Conservation (phyloP, 2,329 filamentous ascomycete genomes). For the Aspergillus nomiae region DNA sequence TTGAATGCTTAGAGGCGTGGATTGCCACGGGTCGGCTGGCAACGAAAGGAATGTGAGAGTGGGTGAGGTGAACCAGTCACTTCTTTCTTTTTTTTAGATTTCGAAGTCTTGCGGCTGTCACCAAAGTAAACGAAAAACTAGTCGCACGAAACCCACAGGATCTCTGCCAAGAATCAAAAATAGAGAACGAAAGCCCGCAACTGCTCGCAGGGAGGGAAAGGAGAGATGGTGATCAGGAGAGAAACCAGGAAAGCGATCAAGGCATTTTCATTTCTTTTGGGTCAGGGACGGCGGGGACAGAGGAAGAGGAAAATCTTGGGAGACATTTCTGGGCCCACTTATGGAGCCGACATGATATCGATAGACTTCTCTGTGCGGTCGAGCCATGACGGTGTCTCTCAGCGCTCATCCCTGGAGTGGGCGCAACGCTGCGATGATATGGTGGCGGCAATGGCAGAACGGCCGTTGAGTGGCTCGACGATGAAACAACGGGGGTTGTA, state of each 20-base stretch:
- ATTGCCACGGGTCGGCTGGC: conserved; percentile 19
- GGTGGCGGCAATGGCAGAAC: neutral
- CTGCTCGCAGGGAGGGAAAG: neutral
- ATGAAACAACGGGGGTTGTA: conserved; percentile 4
- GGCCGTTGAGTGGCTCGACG: neutral
- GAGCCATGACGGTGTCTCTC: neutral
- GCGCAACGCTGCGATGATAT: neutral
- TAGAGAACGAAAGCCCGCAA: neutral
- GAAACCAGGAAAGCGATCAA: neutral
- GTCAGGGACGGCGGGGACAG: neutral
- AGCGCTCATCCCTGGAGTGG: neutral
- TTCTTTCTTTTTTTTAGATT: neutral
- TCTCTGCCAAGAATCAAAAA: neutral
- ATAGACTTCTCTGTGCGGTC: neutral
- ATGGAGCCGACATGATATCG: neutral
- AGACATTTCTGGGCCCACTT: neutral
- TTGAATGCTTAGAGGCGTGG: conserved; percentile 2
- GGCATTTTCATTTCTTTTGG: neutral
- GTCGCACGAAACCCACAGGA: conserved; percentile 9
- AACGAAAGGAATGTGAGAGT: conserved; percentile 33
- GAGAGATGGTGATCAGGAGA: neutral
- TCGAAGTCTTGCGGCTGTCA: neutral
- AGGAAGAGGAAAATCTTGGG: neutral
- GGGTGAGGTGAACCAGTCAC: conserved; percentile 28
- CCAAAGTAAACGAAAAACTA: conserved; percentile 2